These are phyloP conservation scores for Volvariella surrecta DNA, from an alignment of 1,284 basidiomycete species.

Conservation along the genomic window DNA sequence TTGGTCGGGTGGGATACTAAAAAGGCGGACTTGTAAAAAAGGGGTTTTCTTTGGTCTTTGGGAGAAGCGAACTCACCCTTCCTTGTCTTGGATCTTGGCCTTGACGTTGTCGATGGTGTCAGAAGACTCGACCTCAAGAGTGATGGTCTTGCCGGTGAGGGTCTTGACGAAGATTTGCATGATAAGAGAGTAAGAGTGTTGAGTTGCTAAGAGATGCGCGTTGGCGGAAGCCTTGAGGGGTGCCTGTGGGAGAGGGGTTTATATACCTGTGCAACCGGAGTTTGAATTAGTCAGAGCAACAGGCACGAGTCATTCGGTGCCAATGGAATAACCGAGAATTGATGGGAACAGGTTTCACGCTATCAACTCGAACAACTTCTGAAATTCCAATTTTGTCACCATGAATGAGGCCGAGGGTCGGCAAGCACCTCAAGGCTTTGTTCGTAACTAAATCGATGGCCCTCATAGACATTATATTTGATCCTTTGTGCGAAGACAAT, in stretches of 20 bases:
- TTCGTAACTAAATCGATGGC: too few relatives aligned
- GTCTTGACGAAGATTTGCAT: slow-evolving; percentile 89
- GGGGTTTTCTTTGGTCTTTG: too few relatives aligned
- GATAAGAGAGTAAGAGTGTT: slow-evolving; percentile 10
- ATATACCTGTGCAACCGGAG: slow-evolving; percentile 25
- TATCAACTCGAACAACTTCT: too few relatives aligned
- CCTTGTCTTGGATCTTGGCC: slow-evolving; percentile 78
- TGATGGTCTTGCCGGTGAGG: slow-evolving; percentile 88
- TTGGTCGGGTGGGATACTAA: too few relatives aligned
- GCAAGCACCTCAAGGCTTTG: too few relatives aligned
- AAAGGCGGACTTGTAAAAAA: too few relatives aligned
- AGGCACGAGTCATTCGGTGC: background rate
- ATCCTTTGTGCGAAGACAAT: too few relatives aligned
- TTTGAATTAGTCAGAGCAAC: slow-evolving; percentile 23
- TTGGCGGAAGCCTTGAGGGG: slow-evolving; percentile 7
- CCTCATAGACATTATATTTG: too few relatives aligned
- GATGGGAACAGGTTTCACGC: background rate
- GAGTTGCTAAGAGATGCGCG: slow-evolving; percentile 10
- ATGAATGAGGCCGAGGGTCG: too few relatives aligned
- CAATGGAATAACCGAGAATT: background rate
- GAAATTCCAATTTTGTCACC: too few relatives aligned
- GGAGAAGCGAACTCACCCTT: slow-evolving; percentile 38
- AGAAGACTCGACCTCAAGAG: slow-evolving; percentile 80
- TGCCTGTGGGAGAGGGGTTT: slow-evolving; percentile 11
- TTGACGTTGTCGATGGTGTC: slow-evolving; percentile 84